Conservation (phyloP, 2,329 filamentous ascomycete genomes). For the Colletotrichum siamense region DNA sequence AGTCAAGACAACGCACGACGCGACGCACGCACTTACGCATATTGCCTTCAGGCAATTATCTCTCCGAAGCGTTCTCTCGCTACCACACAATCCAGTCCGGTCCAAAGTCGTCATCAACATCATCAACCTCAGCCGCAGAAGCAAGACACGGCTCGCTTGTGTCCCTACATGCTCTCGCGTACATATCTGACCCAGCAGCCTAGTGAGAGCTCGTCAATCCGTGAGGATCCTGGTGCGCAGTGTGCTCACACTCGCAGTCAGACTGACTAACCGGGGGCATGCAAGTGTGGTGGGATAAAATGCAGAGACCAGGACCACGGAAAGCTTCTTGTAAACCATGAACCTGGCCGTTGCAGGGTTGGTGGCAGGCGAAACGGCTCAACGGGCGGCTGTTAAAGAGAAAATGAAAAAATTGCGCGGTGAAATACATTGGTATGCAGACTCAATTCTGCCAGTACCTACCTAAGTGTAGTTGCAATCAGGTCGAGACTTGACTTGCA, state of each 20-base stretch:
- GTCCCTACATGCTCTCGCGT: neutral
- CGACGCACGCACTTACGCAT: slow-evolving; percentile 7
- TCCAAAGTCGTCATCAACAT: neutral
- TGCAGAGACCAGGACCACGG: slow-evolving; percentile 10
- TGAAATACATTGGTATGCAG: neutral
- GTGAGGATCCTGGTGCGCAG: neutral
- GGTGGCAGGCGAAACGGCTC: neutral
- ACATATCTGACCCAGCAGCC: neutral
- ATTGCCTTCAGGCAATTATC: neutral
- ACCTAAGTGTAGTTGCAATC: neutral
- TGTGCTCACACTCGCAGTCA: neutral
- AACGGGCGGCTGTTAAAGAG: neutral
- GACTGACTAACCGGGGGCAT: slow-evolving; percentile 7
- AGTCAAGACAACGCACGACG: neutral
- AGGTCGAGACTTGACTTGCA: neutral
- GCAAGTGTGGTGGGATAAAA: slow-evolving; percentile 18
- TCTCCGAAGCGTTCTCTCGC: neutral
- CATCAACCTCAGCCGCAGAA: neutral
- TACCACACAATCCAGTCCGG: neutral
- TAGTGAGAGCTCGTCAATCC: neutral
- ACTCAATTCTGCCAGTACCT: neutral
- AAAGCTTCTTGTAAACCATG: slow-evolving; percentile 21
- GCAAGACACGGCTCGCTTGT: neutral
- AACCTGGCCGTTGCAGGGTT: slow-evolving; percentile 10
- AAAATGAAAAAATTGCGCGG: neutral